A percentile compares a stretch with the other conserved stretches of the same genome.
Conservation (phyloP, 352 stramenopile species). For the Pythium chondricola region DNA sequence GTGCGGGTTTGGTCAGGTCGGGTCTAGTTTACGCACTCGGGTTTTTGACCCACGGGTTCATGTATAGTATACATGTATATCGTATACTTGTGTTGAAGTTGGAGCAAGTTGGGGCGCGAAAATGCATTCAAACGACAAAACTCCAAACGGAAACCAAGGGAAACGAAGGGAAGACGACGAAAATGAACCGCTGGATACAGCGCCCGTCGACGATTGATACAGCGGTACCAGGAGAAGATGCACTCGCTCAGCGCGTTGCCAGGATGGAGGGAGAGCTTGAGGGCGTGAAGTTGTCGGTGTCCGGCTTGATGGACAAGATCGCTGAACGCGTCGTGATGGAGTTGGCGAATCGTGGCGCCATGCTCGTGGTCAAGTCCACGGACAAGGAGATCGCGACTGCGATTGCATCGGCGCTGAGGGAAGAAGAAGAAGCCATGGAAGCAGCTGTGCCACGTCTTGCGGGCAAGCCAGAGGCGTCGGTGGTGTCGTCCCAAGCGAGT, state of each 20-base stretch:
- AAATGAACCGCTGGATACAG: too few relatives aligned
- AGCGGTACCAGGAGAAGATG: too few relatives aligned
- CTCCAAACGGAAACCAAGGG: neutral
- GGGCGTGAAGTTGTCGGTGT: constrained; percentile 1
- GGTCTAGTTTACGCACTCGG: too few relatives aligned
- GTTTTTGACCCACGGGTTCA: too few relatives aligned
- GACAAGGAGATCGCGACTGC: neutral
- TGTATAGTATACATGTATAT: too few relatives aligned
- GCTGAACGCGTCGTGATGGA: constrained; percentile 6
- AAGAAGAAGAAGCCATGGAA: neutral
- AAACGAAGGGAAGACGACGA: too few relatives aligned
- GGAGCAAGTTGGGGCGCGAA: neutral
- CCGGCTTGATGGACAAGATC: neutral
- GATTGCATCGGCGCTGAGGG: neutral
- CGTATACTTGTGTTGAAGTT: neutral
- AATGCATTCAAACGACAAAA: neutral
- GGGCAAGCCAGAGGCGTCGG: too few relatives aligned
- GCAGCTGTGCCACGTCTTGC: too few relatives aligned
- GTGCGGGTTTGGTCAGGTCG: too few relatives aligned
- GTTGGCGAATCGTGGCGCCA: constrained; percentile 3
- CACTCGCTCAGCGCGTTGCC: constrained; percentile 9
- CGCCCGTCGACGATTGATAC: too few relatives aligned
- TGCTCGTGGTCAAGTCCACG: constrained; percentile 11
- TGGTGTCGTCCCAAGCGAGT: too few relatives aligned
- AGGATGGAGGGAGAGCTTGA: constrained; percentile 14